A percentile compares a stretch with the other conserved stretches of the same genome.
phyloP scores from a whole-genome alignment of 768 basidiomycete genomes.

The Lactifluus piperatus region DNA sequence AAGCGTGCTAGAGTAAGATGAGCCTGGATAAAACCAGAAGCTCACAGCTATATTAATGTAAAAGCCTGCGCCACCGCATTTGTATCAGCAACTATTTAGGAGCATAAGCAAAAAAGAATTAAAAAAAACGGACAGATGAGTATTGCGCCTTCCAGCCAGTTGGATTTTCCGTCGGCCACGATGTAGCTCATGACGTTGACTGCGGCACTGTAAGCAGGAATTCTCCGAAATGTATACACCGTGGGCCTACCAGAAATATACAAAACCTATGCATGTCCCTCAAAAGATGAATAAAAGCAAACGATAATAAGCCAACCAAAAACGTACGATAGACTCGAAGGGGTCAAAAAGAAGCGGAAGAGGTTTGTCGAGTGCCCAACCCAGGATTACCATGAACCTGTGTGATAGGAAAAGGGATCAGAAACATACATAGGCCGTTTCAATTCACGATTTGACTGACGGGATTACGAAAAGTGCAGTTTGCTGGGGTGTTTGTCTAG shows the following conservation, averaged over 20 bases:
- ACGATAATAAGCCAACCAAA: background rate
- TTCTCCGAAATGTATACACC: background rate
- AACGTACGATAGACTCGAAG: slow-evolving; percentile 54
- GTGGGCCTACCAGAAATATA: slow-evolving; percentile 38
- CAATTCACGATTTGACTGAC: slow-evolving; percentile 26
- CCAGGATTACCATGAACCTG: slow-evolving; percentile 68
- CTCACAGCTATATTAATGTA: slow-evolving; percentile 49
- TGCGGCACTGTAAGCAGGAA: slow-evolving; percentile 5
- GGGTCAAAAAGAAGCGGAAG: slow-evolving; percentile 81
- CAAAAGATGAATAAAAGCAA: background rate
- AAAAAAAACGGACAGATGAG: slow-evolving; percentile 46
- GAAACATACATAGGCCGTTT: background rate
- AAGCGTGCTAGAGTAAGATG: slow-evolving; percentile 27
- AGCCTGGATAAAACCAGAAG: slow-evolving; percentile 46
- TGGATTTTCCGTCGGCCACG: slow-evolving; percentile 79
- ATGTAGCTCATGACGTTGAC: slow-evolving; percentile 70
- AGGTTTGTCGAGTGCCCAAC: slow-evolving; percentile 74
- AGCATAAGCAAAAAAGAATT: background rate
- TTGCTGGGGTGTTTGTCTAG: slow-evolving; percentile 41
- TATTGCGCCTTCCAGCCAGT: slow-evolving; percentile 87
- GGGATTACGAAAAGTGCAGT: slow-evolving; percentile 63
- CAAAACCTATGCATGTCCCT: slow-evolving; percentile 21
- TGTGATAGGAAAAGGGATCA: background rate
- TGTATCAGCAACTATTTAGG: slow-evolving; percentile 1
- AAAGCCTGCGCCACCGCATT: slow-evolving; percentile 28